These are phyloP conservation scores for Scheffersomyces cryptocercus DNA, from an alignment of 1,139 yeast genomes.

Conservation along the genomic window DNA sequence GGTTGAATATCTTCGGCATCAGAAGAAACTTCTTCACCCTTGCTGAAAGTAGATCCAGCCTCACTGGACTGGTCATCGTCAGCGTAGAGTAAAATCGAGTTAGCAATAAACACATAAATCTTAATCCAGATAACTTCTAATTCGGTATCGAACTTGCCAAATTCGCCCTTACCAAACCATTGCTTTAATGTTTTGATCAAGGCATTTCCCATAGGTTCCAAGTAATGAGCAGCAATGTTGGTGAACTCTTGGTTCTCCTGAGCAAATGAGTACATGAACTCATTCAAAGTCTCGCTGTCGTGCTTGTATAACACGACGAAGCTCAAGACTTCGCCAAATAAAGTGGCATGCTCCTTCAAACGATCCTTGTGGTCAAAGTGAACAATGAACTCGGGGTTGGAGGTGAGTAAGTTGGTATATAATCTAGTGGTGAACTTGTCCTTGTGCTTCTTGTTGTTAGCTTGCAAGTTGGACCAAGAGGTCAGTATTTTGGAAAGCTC, in stretches of 20 bases:
- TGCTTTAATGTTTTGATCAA: conserved; percentile 42
- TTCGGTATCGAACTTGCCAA: conserved; percentile 31
- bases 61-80: conserved; percentile 14
- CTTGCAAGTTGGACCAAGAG: conserved; percentile 35
- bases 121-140: conserved; percentile 45
- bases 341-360: conserved; percentile 30
- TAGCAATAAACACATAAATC: conserved; percentile 42
- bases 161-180: conserved; percentile 29
- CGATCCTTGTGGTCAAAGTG: conserved; percentile 26
- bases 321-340: conserved; percentile 40
- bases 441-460: conserved; percentile 29
- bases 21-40: conserved; percentile 11
- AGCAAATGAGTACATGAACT: conserved; percentile 36
- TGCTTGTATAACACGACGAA: conserved; percentile 35
- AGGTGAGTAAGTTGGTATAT: conserved; percentile 35
- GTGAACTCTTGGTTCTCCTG: conserved; percentile 33
- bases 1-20: conserved; percentile 14
- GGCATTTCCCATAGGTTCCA: conserved; percentile 47
- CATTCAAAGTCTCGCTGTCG: conserved; percentile 28
- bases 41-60: conserved; percentile 11
- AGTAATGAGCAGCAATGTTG: conserved; percentile 28
- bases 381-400: conserved; percentile 27
- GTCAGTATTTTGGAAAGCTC: conserved; percentile 21
- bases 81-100: conserved; percentile 30
- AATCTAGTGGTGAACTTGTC: conserved; percentile 31